Conservation (phyloP, 2,329 filamentous ascomycete genomes). For the Dryadomyces sulphureus region DNA sequence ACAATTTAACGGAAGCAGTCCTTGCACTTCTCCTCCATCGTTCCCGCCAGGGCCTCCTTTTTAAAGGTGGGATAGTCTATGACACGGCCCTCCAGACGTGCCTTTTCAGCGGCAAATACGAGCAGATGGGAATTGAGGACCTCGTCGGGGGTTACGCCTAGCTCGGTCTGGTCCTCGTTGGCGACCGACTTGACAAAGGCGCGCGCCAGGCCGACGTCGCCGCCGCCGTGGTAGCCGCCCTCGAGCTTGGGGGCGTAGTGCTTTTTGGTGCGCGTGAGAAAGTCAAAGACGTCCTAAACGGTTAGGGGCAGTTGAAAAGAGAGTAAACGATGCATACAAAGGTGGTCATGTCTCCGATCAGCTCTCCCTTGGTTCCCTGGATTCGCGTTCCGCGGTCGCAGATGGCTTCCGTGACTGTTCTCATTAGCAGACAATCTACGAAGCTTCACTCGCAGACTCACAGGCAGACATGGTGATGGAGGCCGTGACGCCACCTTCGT, state of each 20-base stretch:
- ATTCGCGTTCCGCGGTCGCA: not conserved
- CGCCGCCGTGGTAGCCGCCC: conserved; percentile 1
- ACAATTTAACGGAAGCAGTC: too few species aligned
- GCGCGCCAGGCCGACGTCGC: not conserved
- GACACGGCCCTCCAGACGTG: not conserved
- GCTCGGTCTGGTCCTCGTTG: not conserved
- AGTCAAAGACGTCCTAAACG: not conserved
- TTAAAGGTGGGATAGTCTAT: conserved; percentile 1
- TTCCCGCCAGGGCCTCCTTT: not conserved
- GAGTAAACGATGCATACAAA: not conserved
- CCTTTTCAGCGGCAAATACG: not conserved
- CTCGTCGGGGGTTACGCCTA: not conserved
- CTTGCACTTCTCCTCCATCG: not conserved
- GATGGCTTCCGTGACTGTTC: not conserved
- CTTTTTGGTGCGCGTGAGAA: not conserved
- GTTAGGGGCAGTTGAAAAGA: too few species aligned
- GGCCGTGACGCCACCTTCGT: not conserved
- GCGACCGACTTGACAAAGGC: not conserved
- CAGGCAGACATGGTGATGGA: conserved; percentile 1
- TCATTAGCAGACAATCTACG: not conserved
- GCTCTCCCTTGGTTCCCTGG: conserved; percentile 1
- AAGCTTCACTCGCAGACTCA: not conserved
- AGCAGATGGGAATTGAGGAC: not conserved
- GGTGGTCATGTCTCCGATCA: not conserved
- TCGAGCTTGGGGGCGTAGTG: not conserved